These are phyloP conservation scores for Bipolaris oryzae DNA, from an alignment of 2,329 filamentous ascomycete species.

Conservation along the genomic window DNA sequence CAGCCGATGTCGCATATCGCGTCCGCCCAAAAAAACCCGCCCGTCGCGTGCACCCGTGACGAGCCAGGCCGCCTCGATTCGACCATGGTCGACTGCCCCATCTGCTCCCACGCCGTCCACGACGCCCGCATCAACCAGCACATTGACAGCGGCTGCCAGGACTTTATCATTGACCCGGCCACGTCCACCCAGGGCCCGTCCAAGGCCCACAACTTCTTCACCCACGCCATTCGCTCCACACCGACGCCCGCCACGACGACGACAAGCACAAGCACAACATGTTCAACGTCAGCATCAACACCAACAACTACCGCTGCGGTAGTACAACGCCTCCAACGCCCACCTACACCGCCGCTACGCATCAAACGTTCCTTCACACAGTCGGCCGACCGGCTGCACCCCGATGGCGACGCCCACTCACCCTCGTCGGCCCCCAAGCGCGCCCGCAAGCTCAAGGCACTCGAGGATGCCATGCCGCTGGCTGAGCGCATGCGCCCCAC, in stretches of 20 bases:
- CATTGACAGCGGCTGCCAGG: constrained; percentile 81
- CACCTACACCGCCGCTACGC: constrained; percentile 35
- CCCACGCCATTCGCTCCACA: constrained; percentile 54
- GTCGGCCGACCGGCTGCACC: constrained; percentile 15
- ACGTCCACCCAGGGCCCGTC: constrained; percentile 38
- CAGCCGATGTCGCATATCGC: constrained; percentile 18
- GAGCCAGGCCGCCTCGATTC: constrained; percentile 10
- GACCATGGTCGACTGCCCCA: constrained; percentile 74
- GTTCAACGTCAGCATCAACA: constrained; percentile 26
- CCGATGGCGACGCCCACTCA: constrained; percentile 21
- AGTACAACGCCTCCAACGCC: constrained; percentile 22
- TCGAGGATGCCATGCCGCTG: constrained; percentile 76
- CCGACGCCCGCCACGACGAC: constrained; percentile 4
- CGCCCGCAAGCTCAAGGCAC: constrained; percentile 61
- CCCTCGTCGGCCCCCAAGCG: constrained; percentile 57
- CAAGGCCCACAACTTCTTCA: constrained; percentile 60
- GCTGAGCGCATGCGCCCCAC: constrained; percentile 92
- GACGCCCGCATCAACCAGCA: constrained; percentile 83
- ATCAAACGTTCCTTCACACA: constrained; percentile 37
- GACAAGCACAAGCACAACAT: background rate
- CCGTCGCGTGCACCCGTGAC: constrained; percentile 18
- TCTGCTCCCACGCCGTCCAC: constrained; percentile 76
- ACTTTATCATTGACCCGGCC: constrained; percentile 63
- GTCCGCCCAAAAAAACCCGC: constrained; percentile 13
- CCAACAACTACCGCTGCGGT: constrained; percentile 20